A percentile compares a stretch with the other conserved stretches of the same genome.
phyloP scores from a whole-genome alignment of 768 basidiomycete genomes.

The Termitomyces titanicus region DNA sequence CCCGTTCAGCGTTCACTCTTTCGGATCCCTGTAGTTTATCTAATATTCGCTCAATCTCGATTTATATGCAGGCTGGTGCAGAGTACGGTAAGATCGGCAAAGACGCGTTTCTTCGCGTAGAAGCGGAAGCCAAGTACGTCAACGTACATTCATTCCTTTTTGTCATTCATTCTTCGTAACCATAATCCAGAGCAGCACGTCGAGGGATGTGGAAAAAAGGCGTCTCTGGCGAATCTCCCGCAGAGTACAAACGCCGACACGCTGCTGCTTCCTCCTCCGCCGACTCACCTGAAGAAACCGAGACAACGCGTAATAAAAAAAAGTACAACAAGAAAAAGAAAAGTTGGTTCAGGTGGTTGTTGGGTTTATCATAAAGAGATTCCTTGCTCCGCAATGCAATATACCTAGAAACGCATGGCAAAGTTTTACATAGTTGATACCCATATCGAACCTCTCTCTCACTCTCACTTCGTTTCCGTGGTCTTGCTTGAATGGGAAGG shows the following conservation, averaged over 20 bases:
- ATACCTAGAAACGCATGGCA: not conserved
- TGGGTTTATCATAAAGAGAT: slow-evolving; percentile 7
- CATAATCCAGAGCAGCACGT: slow-evolving; percentile 44
- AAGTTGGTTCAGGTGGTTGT: slow-evolving; percentile 12
- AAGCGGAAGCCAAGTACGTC: slow-evolving; percentile 66
- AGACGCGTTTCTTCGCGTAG: slow-evolving; percentile 56
- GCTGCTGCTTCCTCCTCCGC: slow-evolving; percentile 27
- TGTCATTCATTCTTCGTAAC: not conserved
- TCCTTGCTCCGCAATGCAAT: not conserved
- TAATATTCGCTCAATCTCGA: no score
- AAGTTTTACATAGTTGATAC: no score
- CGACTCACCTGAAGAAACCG: slow-evolving; percentile 15
- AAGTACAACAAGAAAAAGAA: not conserved
- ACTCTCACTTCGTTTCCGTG: no score
- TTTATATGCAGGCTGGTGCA: slow-evolving; percentile 62
- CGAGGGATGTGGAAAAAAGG: slow-evolving; percentile 76
- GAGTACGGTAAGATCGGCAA: slow-evolving; percentile 73
- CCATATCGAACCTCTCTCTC: no score
- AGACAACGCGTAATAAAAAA: not conserved
- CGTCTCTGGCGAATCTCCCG: slow-evolving; percentile 57
- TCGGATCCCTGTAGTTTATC: no score
- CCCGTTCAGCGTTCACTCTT: not conserved
- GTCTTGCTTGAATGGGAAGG: no score
- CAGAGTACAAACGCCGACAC: slow-evolving; percentile 75
- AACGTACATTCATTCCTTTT: not conserved